These are phyloP conservation scores for Fraxinus sp. DNA, from an alignment of 305 asterid genomes.

Conservation along the genomic window DNA sequence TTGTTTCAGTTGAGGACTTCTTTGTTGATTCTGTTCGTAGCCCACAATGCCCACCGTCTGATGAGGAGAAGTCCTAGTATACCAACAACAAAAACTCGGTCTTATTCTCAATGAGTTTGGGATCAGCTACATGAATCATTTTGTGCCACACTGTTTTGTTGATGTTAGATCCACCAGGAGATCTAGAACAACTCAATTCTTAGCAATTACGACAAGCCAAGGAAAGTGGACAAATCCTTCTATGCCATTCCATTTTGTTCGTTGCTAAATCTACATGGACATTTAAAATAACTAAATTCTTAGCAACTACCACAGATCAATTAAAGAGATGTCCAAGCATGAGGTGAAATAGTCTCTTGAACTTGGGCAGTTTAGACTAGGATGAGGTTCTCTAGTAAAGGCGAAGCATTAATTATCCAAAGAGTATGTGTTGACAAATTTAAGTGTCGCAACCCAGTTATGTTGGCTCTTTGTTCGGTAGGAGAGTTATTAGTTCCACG, in stretches of 20 bases:
- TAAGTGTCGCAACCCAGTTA: slow-evolving; percentile 19
- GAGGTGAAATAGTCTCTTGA: slow-evolving; percentile 20
- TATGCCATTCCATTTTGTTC: background rate
- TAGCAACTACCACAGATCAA: background rate
- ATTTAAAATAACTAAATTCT: background rate
- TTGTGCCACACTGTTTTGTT: background rate
- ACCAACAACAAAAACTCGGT: background rate
- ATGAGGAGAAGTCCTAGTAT: slow-evolving; percentile 75
- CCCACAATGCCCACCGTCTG: slow-evolving; percentile 58
- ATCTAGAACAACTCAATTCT: background rate
- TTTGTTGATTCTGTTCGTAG: slow-evolving; percentile 78
- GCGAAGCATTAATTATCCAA: slow-evolving; percentile 24
- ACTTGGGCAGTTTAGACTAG: slow-evolving; percentile 28
- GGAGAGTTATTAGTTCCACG: slow-evolving; percentile 27
- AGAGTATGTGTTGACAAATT: slow-evolving; percentile 19
- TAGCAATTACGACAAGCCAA: background rate
- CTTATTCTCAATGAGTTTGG: background rate
- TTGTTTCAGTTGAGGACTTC: slow-evolving; percentile 84
- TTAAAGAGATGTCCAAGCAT: background rate
- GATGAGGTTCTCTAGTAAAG: slow-evolving; percentile 31
- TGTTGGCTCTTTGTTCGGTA: slow-evolving; percentile 29
- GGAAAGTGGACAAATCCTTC: background rate
- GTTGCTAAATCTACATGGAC: background rate
- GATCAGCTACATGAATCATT: background rate
- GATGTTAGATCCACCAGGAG: background rate